These are phyloP conservation scores for Geotrichum phurueaensis DNA, from an alignment of 1,139 yeast species.

Conservation along the genomic window DNA sequence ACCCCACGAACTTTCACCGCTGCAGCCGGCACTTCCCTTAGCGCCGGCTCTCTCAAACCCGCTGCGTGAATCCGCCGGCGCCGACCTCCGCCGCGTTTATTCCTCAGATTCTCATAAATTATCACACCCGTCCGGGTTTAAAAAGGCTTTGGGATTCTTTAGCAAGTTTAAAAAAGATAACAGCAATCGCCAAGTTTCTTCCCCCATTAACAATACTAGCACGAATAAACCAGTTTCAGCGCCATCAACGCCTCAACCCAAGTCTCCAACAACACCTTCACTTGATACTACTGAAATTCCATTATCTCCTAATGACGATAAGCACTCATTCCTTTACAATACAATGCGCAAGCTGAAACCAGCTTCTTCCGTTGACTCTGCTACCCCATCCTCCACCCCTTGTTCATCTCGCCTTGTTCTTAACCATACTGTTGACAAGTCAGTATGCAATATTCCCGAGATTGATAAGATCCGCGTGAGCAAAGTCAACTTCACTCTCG, in stretches of 20 bases:
- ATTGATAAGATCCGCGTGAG: constrained; percentile 15
- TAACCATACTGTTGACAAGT: constrained; percentile 36
- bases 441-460: constrained; percentile 21
- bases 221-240: not conserved
- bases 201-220: not conserved
- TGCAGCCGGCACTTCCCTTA: not conserved
- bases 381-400: not conserved
- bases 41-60: constrained; percentile 19
- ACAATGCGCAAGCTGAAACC: constrained; percentile 3
- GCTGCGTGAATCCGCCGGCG: not conserved
- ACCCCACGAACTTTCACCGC: constrained; percentile 5
- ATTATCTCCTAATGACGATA: not conserved
- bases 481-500: constrained; percentile 67
- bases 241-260: not conserved
- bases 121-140: not conserved
- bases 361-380: not conserved
- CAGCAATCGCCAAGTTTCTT: constrained; percentile 25
- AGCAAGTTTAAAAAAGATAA: constrained; percentile 25
- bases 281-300: not conserved
- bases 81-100: not conserved
- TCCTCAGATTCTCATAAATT: not conserved
- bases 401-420: constrained; percentile 17
- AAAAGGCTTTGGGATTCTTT: constrained; percentile 23
- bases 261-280: not conserved
- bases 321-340: not conserved